Evolutionary conservation across 805 yeast genomes (phyloP).

Genomic region (Cyberlindnera petersonii): DNA sequence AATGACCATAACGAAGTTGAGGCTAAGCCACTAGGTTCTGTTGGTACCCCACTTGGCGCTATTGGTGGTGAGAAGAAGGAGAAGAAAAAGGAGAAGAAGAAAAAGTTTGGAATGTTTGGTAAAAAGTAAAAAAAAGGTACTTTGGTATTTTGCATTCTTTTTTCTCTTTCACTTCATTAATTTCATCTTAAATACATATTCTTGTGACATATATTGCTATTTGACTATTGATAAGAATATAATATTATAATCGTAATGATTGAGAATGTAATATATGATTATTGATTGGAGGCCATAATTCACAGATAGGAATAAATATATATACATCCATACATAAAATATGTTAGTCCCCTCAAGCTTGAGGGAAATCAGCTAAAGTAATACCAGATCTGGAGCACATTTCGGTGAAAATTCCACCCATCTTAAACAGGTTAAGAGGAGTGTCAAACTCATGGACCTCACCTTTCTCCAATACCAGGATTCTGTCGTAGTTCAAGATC

Average conservation of each 20-base stretch:
- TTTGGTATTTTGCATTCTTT: neutral
- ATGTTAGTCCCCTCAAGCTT: too few species aligned
- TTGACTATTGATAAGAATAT: too few species aligned
- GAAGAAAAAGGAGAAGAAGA: slow-evolving; percentile 14
- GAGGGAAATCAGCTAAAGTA: slow-evolving; percentile 3
- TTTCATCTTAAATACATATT: too few species aligned
- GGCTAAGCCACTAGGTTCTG: slow-evolving; percentile 13
- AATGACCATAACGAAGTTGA: slow-evolving; percentile 6
- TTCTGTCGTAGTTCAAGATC: slow-evolving; percentile 52
- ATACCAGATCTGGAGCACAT: slow-evolving; percentile 25
- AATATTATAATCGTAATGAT: too few species aligned
- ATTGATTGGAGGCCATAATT: too few species aligned
- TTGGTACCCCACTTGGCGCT: slow-evolving; percentile 6
- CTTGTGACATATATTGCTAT: too few species aligned
- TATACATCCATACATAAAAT: too few species aligned
- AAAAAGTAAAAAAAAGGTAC: slow-evolving; percentile 4
- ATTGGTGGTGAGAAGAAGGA: slow-evolving; percentile 4
- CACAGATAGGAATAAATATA: too few species aligned
- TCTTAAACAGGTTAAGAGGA: slow-evolving; percentile 41
- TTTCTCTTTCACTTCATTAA: neutral
- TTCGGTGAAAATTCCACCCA: slow-evolving; percentile 41
- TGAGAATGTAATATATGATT: too few species aligned
- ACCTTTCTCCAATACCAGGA: slow-evolving; percentile 57
- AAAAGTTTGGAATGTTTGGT: slow-evolving; percentile 22
- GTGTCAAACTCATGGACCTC: slow-evolving; percentile 48